These are phyloP conservation scores for Leishmania martiniquensis DNA, from an alignment of 208 protist species.

Conservation along the genomic window DNA sequence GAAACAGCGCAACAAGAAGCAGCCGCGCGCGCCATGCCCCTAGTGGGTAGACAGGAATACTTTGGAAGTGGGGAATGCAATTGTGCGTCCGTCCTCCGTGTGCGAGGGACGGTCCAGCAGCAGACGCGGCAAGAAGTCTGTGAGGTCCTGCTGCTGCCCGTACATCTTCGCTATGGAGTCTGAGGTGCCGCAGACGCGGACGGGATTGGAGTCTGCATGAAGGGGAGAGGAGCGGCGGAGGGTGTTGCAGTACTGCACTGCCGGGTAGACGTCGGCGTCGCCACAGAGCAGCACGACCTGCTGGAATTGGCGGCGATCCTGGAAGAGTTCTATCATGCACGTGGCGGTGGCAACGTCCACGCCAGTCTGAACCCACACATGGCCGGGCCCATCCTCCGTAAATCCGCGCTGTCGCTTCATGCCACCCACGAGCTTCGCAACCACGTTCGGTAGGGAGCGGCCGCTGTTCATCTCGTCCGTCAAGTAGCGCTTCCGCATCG, in stretches of 20 bases:
- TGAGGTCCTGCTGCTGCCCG: conserved; percentile 80
- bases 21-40: too few species aligned
- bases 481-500: conserved; percentile 60
- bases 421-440: conserved; percentile 76
- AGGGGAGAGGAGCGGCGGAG: conserved; percentile 43
- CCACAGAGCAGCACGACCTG: conserved; percentile 88
- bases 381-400: conserved; percentile 69
- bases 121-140: conserved; percentile 85
- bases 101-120: conserved; percentile 69
- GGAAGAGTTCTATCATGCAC: conserved; percentile 76
- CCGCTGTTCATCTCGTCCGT: conserved; percentile 86
- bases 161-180: conserved; percentile 76
- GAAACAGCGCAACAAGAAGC: not conserved
- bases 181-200: conserved; percentile 83
- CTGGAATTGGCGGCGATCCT: conserved; percentile 63
- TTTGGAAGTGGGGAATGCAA: conserved; percentile 58
- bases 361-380: conserved; percentile 87
- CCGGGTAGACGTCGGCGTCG: conserved; percentile 78
- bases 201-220: conserved; percentile 44
- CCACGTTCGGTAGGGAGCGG: conserved; percentile 69
- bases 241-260: conserved; percentile 81
- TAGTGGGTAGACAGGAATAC: conserved; percentile 32
- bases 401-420: conserved; percentile 82
- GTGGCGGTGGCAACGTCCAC: conserved; percentile 86
- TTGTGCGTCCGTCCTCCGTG: conserved; percentile 50